phyloP scores from a whole-genome alignment of 805 yeast species.

The Kluyveromyces aestuarii region DNA sequence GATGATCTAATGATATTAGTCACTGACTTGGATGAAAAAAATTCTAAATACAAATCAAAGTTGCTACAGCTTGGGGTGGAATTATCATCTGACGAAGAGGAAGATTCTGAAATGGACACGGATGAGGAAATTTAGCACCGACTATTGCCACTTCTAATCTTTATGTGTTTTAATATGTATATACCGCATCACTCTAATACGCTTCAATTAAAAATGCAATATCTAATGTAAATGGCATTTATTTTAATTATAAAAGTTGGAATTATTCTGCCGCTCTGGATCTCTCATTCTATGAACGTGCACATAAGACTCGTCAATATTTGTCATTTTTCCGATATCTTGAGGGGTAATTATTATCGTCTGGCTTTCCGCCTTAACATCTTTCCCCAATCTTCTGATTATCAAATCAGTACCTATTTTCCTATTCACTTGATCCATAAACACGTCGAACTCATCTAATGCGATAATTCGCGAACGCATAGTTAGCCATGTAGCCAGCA shows the following conservation, averaged over 20 bases:
- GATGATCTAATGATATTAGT: constrained; percentile 74
- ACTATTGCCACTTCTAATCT: background rate
- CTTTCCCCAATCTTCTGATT: constrained; percentile 53
- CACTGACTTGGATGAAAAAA: constrained; percentile 67
- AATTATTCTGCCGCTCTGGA: constrained; percentile 28
- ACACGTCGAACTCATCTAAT: constrained; percentile 93
- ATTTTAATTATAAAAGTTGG: constrained; percentile 9
- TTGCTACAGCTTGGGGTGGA: constrained; percentile 47
- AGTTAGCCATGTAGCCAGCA: constrained; percentile 85
- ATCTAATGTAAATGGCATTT: background rate
- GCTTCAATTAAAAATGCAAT: background rate
- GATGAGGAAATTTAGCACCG: constrained; percentile 6
- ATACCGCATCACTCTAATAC: background rate
- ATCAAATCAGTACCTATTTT: constrained; percentile 68
- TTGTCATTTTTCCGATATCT: constrained; percentile 58
- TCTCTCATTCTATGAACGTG: constrained; percentile 53
- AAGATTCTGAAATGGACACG: constrained; percentile 48
- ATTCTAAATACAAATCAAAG: constrained; percentile 44
- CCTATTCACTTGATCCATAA: constrained; percentile 91
- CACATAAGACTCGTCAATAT: constrained; percentile 52
- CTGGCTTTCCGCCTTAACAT: constrained; percentile 52
- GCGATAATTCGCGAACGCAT: constrained; percentile 87
- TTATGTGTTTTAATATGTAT: background rate
- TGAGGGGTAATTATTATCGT: constrained; percentile 92
- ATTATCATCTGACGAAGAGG: constrained; percentile 64